These are phyloP conservation scores for Alternaria hordeiaustralica DNA, from an alignment of 2,329 filamentous ascomycete genomes.

Conservation along the genomic window DNA sequence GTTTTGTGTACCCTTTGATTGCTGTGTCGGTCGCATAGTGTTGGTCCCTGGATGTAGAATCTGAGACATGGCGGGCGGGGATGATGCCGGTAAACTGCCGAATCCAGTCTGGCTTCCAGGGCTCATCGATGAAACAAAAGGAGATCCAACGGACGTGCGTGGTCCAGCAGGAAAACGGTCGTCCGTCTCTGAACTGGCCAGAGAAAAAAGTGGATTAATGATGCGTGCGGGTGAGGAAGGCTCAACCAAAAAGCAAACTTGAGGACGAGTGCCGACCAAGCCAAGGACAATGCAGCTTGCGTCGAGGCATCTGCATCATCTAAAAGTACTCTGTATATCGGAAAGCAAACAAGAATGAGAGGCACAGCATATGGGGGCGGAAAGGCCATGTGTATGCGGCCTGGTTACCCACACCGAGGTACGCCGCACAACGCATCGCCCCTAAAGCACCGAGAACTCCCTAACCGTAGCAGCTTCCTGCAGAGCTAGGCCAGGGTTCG, in stretches of 20 bases:
- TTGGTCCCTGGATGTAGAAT: slow-evolving; percentile 17
- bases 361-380: slow-evolving; percentile 21
- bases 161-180: not conserved
- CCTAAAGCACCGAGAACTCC: slow-evolving; percentile 9
- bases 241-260: not conserved
- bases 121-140: slow-evolving; percentile 19
- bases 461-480: not conserved
- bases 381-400: slow-evolving; percentile 15
- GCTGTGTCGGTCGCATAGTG: slow-evolving; percentile 22
- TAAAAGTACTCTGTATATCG: slow-evolving; percentile 7
- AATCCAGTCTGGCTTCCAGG: slow-evolving; percentile 17
- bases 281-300: slow-evolving; percentile 11
- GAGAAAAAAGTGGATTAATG: not conserved
- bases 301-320: slow-evolving; percentile 5
- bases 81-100: slow-evolving; percentile 25
- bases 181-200: slow-evolving; percentile 1
- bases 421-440: slow-evolving; percentile 8
- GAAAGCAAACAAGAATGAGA: slow-evolving; percentile 16
- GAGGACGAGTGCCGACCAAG: not conserved
- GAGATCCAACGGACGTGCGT: slow-evolving; percentile 1
- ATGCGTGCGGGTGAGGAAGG: not conserved
- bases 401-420: slow-evolving; percentile 3
- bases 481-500: not conserved
- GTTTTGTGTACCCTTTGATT: slow-evolving; percentile 27
- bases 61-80: slow-evolving; percentile 29